These are phyloP conservation scores for Globisporangium ultimum DNA, from an alignment of 352 stramenopile genomes.

Conservation along the genomic window DNA sequence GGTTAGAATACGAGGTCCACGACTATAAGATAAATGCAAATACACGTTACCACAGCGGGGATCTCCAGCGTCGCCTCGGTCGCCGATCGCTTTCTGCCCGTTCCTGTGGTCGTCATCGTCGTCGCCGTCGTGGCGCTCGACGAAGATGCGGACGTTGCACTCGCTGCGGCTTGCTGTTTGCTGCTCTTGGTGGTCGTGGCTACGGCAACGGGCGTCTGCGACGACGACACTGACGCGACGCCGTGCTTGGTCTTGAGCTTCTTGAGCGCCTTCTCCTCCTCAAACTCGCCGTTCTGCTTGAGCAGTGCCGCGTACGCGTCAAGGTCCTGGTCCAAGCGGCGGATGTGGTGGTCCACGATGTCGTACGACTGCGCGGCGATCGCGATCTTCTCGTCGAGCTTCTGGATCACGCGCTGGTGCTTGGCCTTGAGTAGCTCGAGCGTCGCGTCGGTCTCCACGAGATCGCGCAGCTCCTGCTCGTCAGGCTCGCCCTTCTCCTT, in stretches of 20 bases:
- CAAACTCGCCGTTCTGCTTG: slow-evolving; percentile 75
- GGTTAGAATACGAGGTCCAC: neutral
- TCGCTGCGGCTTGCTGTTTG: slow-evolving; percentile 11
- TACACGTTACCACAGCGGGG: slow-evolving; percentile 17
- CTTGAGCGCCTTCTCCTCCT: slow-evolving; percentile 63
- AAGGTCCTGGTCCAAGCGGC: slow-evolving; percentile 71
- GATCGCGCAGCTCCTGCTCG: slow-evolving; percentile 56
- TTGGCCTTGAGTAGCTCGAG: slow-evolving; percentile 46
- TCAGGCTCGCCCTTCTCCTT: slow-evolving; percentile 41
- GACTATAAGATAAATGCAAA: neutral
- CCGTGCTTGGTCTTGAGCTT: slow-evolving; percentile 42
- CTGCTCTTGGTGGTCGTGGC: slow-evolving; percentile 12
- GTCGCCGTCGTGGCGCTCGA: slow-evolving; percentile 6
- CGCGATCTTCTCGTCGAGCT: slow-evolving; percentile 86
- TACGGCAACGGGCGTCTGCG: neutral
- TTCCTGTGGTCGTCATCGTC: slow-evolving; percentile 12
- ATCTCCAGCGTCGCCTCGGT: slow-evolving; percentile 31
- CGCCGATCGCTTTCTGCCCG: slow-evolving; percentile 48
- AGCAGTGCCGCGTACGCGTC: slow-evolving; percentile 69
- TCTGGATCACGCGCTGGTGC: slow-evolving; percentile 74
- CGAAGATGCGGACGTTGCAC: neutral
- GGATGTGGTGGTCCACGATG: slow-evolving; percentile 86
- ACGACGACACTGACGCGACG: neutral
- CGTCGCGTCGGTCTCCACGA: slow-evolving; percentile 57
- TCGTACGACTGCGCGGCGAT: slow-evolving; percentile 86